Evolutionary conservation across 768 basidiomycete genomes (phyloP).

Genomic region (Auricularia sp.): DNA sequence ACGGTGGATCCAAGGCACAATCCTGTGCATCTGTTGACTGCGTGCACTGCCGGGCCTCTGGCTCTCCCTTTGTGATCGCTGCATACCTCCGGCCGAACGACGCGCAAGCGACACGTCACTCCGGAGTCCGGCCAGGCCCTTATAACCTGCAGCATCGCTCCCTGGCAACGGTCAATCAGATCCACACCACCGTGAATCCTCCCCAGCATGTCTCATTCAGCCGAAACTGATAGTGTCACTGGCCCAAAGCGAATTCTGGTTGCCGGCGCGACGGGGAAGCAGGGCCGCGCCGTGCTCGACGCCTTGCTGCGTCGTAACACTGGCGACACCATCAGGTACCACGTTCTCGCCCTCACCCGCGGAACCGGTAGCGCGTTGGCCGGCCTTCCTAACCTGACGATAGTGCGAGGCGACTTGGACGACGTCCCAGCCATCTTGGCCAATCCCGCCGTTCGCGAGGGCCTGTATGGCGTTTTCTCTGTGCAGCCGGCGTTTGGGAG

Average conservation of each 20-base stretch:
- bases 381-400: not conserved
- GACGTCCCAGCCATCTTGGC: not conserved
- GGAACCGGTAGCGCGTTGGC: not conserved
- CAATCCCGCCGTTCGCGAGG: not conserved
- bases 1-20: no score
- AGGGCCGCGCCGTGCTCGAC: not conserved
- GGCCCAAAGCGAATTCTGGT: not conserved
- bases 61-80: no score
- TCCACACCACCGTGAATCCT: no score
- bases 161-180: no score
- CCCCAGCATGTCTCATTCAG: no score
- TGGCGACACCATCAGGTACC: not conserved
- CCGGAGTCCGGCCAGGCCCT: no score
- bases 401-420: not conserved
- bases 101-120: no score
- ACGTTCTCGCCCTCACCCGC: not conserved
- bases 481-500: not conserved
- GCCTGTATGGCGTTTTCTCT: not conserved
- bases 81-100: no score
- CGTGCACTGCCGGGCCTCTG: no score
- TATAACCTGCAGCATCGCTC: no score
- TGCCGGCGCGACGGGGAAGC: not conserved
- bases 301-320: not conserved
- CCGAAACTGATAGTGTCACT: no score
- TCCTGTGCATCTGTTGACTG: no score